Evolutionary conservation across 1,284 basidiomycete genomes (phyloP), one percentile per base, ranked within the genome.

Genomic region (Tetrapyrgos nigripes): DNA sequence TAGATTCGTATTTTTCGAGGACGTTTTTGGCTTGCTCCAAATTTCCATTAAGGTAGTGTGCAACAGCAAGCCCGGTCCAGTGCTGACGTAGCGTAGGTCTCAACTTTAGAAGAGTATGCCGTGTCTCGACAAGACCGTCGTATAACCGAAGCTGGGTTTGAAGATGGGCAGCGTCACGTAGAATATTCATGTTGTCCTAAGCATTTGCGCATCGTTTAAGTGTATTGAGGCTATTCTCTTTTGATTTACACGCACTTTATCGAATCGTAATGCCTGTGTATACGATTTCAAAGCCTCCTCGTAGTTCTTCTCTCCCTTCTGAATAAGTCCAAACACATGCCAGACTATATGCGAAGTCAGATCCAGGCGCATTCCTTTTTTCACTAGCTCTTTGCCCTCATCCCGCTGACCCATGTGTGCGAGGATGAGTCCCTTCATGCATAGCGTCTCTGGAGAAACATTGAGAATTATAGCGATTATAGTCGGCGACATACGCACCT

Each of bases 281-380:
- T 92, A 93, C 29, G 92, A 94, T 70, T 94, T 93, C 70, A 96
- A 82, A 1, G 94, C 92, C 70, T 94, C 92, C 66, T 92, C 90
- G 66, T 95, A 96, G 70, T 96, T 94, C 74, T 90, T 93, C 73
- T 96, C 93, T 45, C 89, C 91, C 74, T 96, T 94, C 71, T 95
- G 92, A 31, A 97, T 87, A 68, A 98, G 88, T 46, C 96, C 97
- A 69, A 96, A 93, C 61, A 99, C 96, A 73, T 99, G 97, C 97
- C 97, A 99, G 70, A 91, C 92, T 70, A 99, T 98, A 72, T 99
- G 97, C 24, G 93, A 96, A 35, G 88, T 93, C 60, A 97, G 81
- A 77, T 98, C 96, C 61, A 92, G 84, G 59, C 89, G 87, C 63
- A 97, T 85, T 48, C 95, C 97, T 63, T 93, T 88, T 77, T 92